phyloP scores from a whole-genome alignment of 2,329 filamentous ascomycete genomes.

The Parasarocladium wereldwijsianum region DNA sequence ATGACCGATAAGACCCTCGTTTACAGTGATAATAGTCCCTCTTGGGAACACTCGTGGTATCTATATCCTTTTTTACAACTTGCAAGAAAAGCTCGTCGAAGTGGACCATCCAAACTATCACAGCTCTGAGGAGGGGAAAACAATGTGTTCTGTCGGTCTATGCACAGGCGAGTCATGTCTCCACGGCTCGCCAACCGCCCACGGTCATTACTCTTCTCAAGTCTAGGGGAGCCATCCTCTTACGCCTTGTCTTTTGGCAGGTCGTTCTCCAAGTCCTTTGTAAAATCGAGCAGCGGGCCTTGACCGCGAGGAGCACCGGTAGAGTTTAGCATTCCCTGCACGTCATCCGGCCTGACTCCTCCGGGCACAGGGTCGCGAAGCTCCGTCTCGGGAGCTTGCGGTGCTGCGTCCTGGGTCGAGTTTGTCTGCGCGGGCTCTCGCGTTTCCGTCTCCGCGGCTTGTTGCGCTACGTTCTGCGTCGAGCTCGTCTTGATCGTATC shows the following conservation, averaged over 20 bases:
- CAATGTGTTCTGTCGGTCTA: no score
- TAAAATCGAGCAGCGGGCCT: conserved; percentile 41
- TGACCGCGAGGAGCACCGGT: conserved; percentile 32
- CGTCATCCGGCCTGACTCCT: conserved; percentile 15
- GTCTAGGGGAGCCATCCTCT: no score
- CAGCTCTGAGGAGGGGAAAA: no score
- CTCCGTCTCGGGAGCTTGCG: neutral
- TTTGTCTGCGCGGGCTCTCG: neutral
- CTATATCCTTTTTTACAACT: no score
- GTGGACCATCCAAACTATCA: no score
- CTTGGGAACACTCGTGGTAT: no score
- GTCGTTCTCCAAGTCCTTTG: conserved; percentile 34
- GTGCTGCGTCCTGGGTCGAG: neutral
- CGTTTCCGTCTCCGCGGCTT: neutral
- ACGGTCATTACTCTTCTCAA: no score
- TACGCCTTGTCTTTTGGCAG: conserved; percentile 20
- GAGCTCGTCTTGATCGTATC: conserved; percentile 2
- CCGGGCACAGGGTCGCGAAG: neutral
- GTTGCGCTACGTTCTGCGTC: neutral
- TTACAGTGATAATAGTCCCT: no score
- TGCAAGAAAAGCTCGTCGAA: no score
- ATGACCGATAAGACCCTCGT: no score
- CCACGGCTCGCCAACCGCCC: no score
- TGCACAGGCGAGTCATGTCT: no score
- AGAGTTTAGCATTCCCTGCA: conserved; percentile 26